Conservation (phyloP, 148 eudicot species). For the Nepenthes mirabilis region DNA sequence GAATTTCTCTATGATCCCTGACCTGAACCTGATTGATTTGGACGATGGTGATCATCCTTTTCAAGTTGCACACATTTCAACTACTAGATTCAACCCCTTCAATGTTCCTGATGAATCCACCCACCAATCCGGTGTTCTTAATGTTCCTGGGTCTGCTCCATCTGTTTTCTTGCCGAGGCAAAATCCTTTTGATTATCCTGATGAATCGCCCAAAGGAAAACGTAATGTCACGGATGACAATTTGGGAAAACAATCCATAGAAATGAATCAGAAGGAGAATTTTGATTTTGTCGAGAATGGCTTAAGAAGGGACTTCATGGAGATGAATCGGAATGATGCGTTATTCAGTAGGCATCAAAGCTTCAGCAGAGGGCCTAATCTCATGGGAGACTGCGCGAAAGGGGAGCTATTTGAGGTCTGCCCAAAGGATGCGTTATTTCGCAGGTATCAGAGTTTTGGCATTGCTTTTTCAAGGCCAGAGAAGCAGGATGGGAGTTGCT, state of each 20-base stretch:
- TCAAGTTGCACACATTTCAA: slow-evolving; percentile 33
- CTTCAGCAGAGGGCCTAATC: slow-evolving; percentile 8
- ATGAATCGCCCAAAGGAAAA: slow-evolving; percentile 24
- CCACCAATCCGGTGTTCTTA: slow-evolving; percentile 14
- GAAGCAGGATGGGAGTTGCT: slow-evolving; percentile 7
- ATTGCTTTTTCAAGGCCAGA: slow-evolving; percentile 22
- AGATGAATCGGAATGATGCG: slow-evolving; percentile 16
- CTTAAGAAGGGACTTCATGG: slow-evolving; percentile 16
- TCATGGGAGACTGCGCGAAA: not conserved
- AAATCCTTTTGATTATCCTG: slow-evolving; percentile 51
- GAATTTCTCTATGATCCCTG: slow-evolving; percentile 27
- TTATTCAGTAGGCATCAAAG: slow-evolving; percentile 32
- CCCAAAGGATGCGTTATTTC: slow-evolving; percentile 5
- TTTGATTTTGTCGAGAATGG: slow-evolving; percentile 12
- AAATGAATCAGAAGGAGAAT: slow-evolving; percentile 4
- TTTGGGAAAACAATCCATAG: slow-evolving; percentile 2
- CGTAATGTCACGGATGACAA: slow-evolving; percentile 1
- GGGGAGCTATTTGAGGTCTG: not conserved
- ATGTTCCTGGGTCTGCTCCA: slow-evolving; percentile 62
- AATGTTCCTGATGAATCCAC: slow-evolving; percentile 18
- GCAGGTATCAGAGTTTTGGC: slow-evolving; percentile 18
- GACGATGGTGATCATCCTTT: slow-evolving; percentile 29
- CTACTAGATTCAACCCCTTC: slow-evolving; percentile 37
- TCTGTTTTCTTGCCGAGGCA: slow-evolving; percentile 26
- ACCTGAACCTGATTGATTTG: slow-evolving; percentile 39